Evolutionary conservation across 495 filamentous ascomycete genomes (phyloP), one percentile per base, ranked within the genome.

Genomic region (Pyrenopolyporus hunteri): DNA sequence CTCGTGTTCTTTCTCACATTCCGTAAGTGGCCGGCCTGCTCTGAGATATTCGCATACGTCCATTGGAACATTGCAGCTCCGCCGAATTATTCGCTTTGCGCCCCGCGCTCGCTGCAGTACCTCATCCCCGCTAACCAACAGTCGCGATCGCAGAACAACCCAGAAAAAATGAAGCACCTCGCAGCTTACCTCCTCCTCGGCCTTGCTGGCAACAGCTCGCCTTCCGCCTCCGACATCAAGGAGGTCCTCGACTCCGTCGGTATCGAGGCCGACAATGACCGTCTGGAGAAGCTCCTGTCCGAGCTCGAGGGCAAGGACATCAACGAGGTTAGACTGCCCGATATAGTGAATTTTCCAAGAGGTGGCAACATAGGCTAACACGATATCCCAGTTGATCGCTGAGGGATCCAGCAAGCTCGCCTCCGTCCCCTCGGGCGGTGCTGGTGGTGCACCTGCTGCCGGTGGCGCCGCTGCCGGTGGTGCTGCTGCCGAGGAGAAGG

Each of bases 261-360:
- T 67, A 93, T 97, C 64, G 94, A 98, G 78, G 89, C 91, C 67
- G 95, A 98, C 70, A 77, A 82, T 50, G 92, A 94, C 50, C 94
- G 94, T 69, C 85, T 97, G 62, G 76, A 85, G 47, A 87, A 86
- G 75, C 87, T 99, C 79, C 73, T 99, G 71, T 79, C 83, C 49
- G 94, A 99, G 85, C 91, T 99, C 71, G 69, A 94, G 78, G 95
- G 91, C 87, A 99, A 99, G 89, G 87, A 97, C 81, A 81, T 98
- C 84, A 87, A 93, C 79, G 86, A 94, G 84, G 94, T 97, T 83
- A 63, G 75, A 52, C 14, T 47, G 19, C 22, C 4, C 22, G 20
- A 20, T 9, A 40, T 63, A 82, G 11, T 19, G 16, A 20, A 26
- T 4, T n/a, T 63, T 25, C 6, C 0, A 3, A n/a, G n/a, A 13